Evolutionary conservation across 176 grass and related monocot species (phyloP).

Genomic region (Zea luxurians): DNA sequence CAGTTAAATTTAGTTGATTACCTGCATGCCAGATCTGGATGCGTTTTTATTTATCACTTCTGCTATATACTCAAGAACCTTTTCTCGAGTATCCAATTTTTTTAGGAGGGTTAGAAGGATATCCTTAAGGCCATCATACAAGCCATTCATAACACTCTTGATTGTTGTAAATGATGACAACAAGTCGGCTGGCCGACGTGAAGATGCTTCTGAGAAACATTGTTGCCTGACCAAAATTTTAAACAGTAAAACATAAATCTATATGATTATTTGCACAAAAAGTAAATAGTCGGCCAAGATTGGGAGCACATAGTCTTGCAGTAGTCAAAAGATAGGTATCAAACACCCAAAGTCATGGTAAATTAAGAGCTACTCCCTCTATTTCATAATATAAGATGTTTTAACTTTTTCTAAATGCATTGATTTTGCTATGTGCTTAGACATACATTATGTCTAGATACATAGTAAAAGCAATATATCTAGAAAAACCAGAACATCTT

Average conservation of each 20-base stretch:
- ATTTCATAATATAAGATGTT: too few species aligned
- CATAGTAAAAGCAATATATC: too few species aligned
- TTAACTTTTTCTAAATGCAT: too few species aligned
- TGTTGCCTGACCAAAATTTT: conserved; percentile 62
- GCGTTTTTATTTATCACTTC: conserved; percentile 83
- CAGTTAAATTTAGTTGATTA: conserved; percentile 42
- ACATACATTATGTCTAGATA: too few species aligned
- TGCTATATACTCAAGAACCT: conserved; percentile 83
- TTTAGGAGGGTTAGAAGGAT: conserved; percentile 74
- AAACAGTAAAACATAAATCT: conserved; percentile 24
- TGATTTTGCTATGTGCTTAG: too few species aligned
- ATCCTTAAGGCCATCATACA: conserved; percentile 84
- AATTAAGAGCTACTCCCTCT: not conserved
- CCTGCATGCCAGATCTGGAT: conserved; percentile 87
- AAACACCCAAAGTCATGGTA: not conserved
- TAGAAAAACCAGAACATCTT: too few species aligned
- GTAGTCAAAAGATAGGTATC: not conserved
- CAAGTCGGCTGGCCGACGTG: conserved; percentile 68
- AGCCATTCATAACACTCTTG: conserved; percentile 81
- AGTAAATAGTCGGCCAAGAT: not conserved
- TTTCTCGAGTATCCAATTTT: conserved; percentile 87
- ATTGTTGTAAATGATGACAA: conserved; percentile 87
- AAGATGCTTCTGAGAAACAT: conserved; percentile 84
- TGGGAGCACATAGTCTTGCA: not conserved
- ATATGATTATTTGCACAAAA: conserved; percentile 15